Base-by-base conservation (phyloP, 768 basidiomycete species). In the Lactarius sp. region DNA sequence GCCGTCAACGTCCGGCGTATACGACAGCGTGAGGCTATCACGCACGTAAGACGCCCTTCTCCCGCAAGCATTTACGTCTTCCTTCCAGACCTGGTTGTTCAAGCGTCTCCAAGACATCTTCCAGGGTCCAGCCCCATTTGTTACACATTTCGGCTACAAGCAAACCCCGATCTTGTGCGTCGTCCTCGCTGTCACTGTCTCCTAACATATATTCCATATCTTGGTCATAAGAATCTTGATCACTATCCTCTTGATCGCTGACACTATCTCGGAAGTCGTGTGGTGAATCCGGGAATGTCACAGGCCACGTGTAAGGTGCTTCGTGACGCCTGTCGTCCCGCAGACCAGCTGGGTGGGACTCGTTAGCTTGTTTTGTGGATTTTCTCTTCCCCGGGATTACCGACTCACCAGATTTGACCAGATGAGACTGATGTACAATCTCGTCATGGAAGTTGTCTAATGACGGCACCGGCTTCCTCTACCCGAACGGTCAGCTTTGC, bases 1-100 rank as follows among this genome's bases (percentile, higher is more conserved):
- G 33, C 59, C 52, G 47, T 65, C 64, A 56, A 65, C 42, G 59
- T 51, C 50, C 41, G 49, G 41, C 64, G 18, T 37, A 56, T 51
- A 41, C 50, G 64, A 47, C 52, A 47, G 33, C 49, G 42, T 47
- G 64, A 65, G 64, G 59, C 53, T 56, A 60, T 65, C 62, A 66
- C 13, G 52, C 53, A 65, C 65, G 62, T 59, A 65, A 54, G 62
- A 64, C 41, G 31, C 65, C 65, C 57, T 64, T 66, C 56, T 64
- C 62, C 58, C 65, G 62, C 44, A 10, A 51, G 41, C 65, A 66
- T 46, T 59, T 66, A 64, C 65, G 62, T 64, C 65, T 64, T 65
- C 64, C 64, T n/a, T 56, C 62, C 39, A 53, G 56, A 46, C 57
- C 14, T 1, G 65, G 65, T 27, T 59, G 65, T 52, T 64, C 62